phyloP scores from a whole-genome alignment of 2,329 filamentous ascomycete genomes.

The Blastomyces silverae region DNA sequence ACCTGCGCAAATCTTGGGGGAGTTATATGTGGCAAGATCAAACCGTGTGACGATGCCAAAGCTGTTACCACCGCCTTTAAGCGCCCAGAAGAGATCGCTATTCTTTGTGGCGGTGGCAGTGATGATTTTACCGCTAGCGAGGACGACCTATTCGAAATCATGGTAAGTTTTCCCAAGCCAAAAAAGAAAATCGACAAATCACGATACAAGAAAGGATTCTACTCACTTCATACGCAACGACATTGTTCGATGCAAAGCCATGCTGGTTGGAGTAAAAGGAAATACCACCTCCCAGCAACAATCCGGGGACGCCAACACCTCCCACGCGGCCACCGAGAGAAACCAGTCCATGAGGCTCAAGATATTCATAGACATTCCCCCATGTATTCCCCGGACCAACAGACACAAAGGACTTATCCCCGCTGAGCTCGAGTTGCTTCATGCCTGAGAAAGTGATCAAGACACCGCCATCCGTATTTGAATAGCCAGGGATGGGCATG shows the following conservation, averaged over 20 bases:
- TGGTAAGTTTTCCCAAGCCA: neutral
- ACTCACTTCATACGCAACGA: slow-evolving; percentile 29
- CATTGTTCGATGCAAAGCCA: slow-evolving; percentile 33
- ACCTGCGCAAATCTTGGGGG: slow-evolving; percentile 8
- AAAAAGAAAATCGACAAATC: no score
- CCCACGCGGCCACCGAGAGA: slow-evolving; percentile 32
- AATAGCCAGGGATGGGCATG: slow-evolving; percentile 10
- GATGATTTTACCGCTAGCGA: slow-evolving; percentile 29
- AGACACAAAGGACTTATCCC: slow-evolving; percentile 26
- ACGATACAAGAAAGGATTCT: neutral
- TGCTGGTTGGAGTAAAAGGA: slow-evolving; percentile 31
- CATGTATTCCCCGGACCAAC: slow-evolving; percentile 33
- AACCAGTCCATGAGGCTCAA: slow-evolving; percentile 29
- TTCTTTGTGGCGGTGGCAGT: slow-evolving; percentile 24
- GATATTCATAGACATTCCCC: slow-evolving; percentile 29
- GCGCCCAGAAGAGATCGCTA: slow-evolving; percentile 33
- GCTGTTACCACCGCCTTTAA: slow-evolving; percentile 33
- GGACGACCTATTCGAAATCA: slow-evolving; percentile 20
- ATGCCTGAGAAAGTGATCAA: slow-evolving; percentile 27
- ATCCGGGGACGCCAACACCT: slow-evolving; percentile 34
- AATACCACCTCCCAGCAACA: slow-evolving; percentile 33
- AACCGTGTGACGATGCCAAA: slow-evolving; percentile 35
- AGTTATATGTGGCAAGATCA: slow-evolving; percentile 7
- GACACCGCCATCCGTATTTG: slow-evolving; percentile 24
- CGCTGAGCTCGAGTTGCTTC: slow-evolving; percentile 23